Percentiles rank a stretch among this genome's conserved stretches.
These are phyloP conservation scores for Gliomastix tumulicola DNA, from an alignment of 2,329 filamentous ascomycete genomes.

Conservation along the genomic window DNA sequence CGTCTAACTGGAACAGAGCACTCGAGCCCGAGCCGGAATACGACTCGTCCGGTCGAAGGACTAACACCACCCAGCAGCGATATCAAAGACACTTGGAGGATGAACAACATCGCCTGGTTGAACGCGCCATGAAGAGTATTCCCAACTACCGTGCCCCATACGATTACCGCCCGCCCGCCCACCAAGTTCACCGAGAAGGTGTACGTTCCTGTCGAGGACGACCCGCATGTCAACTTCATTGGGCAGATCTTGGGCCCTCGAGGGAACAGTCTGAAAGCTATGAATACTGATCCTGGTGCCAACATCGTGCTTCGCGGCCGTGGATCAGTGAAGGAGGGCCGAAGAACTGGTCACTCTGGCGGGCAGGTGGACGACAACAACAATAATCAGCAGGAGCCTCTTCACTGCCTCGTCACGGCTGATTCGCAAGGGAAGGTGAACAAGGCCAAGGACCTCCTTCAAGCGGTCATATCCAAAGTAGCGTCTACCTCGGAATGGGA, in stretches of 20 bases:
- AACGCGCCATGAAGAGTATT: slow-evolving; percentile 72
- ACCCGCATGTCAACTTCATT: slow-evolving; percentile 85
- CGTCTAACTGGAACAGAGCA: slow-evolving; percentile 59
- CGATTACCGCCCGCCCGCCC: slow-evolving; percentile 67
- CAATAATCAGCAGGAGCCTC: too few species aligned
- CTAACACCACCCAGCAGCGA: slow-evolving; percentile 72
- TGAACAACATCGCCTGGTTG: slow-evolving; percentile 70
- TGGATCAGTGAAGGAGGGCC: slow-evolving; percentile 78
- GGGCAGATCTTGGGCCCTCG: slow-evolving; percentile 78
- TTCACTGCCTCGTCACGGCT: slow-evolving; percentile 76
- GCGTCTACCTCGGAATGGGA: slow-evolving; percentile 72
- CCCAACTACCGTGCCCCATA: slow-evolving; percentile 72
- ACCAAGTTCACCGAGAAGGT: slow-evolving; percentile 79
- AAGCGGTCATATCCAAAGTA: slow-evolving; percentile 73
- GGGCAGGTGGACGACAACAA: slow-evolving; percentile 55
- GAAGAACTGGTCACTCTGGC: slow-evolving; percentile 42
- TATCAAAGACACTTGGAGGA: slow-evolving; percentile 72
- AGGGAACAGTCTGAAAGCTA: slow-evolving; percentile 75
- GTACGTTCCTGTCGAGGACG: slow-evolving; percentile 78
- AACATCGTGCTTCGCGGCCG: slow-evolving; percentile 79
- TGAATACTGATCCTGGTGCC: slow-evolving; percentile 69
- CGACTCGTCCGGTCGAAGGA: slow-evolving; percentile 73
- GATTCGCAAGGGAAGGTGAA: slow-evolving; percentile 71
- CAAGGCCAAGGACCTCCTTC: slow-evolving; percentile 69
- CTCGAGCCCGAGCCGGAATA: slow-evolving; percentile 67